Percentiles rank a stretch among this genome's conserved stretches.
These are phyloP conservation scores for Lineolata rhizophorae DNA, from an alignment of 495 filamentous ascomycete species.

Conservation along the genomic window DNA sequence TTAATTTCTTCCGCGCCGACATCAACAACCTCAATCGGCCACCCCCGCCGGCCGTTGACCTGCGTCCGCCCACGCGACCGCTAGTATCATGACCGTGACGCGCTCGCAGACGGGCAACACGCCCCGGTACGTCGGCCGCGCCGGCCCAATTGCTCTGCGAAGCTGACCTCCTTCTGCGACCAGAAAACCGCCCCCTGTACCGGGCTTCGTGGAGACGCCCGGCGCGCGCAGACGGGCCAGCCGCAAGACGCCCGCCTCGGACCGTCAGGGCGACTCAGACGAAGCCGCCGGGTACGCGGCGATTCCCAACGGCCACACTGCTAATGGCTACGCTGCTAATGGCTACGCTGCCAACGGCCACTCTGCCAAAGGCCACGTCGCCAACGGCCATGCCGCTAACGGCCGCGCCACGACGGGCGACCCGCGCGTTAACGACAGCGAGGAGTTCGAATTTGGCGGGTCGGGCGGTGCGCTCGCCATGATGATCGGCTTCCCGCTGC, in stretches of 20 bases:
- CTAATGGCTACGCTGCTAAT: constrained; percentile 5
- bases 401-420: constrained; percentile 20
- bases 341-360: constrained; percentile 10
- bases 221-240: constrained; percentile 13
- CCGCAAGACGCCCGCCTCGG: constrained; percentile 11
- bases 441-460: constrained; percentile 77
- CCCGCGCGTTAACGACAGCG: constrained; percentile 58
- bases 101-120: constrained; percentile 21
- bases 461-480: constrained; percentile 50
- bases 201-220: constrained; percentile 24
- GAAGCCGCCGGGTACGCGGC: constrained; percentile 3
- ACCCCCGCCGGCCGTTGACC: too few relatives aligned
- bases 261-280: constrained; percentile 4
- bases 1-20: too few relatives aligned
- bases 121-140: constrained; percentile 13
- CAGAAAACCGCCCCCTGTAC: constrained; percentile 16
- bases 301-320: too few relatives aligned
- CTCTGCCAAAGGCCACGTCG: constrained; percentile 1
- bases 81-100: constrained; percentile 10
- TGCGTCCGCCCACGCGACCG: too few relatives aligned
- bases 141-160: constrained; percentile 1
- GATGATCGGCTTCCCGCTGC: constrained; percentile 77
- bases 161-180: not conserved
- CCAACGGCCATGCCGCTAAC: constrained; percentile 2
- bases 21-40: too few relatives aligned